phyloP scores from a whole-genome alignment of 2,329 filamentous ascomycete genomes.

The Pezicula neosporulosa region DNA sequence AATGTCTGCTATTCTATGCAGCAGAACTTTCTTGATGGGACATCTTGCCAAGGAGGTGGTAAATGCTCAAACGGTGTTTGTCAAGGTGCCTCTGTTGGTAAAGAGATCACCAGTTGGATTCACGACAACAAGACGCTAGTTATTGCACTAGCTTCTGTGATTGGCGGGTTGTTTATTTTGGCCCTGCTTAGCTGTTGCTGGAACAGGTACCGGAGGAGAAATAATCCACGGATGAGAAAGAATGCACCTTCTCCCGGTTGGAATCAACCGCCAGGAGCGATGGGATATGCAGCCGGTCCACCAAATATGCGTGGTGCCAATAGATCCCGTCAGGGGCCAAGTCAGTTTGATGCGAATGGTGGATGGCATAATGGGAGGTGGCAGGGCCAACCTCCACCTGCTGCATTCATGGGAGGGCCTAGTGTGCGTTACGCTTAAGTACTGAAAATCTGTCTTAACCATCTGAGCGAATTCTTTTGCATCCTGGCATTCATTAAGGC shows the following conservation, averaged over 20 bases:
- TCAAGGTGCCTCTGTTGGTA: constrained; percentile 63
- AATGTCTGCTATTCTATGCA: constrained; percentile 71
- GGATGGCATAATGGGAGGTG: constrained; percentile 14
- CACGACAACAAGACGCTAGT: constrained; percentile 73
- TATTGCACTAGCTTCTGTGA: constrained; percentile 70
- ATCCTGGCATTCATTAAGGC: not conserved
- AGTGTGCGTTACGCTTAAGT: constrained; percentile 15
- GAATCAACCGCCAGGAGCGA: not conserved
- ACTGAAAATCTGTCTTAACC: not conserved
- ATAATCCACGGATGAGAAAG: not conserved
- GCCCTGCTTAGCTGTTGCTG: constrained; percentile 65
- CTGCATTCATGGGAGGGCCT: constrained; percentile 10
- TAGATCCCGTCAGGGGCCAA: not conserved
- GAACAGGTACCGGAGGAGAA: constrained; percentile 42
- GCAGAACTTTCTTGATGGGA: constrained; percentile 94
- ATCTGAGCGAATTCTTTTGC: not conserved
- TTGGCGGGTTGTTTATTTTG: constrained; percentile 72
- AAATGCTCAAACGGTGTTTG: constrained; percentile 77
- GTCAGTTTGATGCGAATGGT: constrained; percentile 1
- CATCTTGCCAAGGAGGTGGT: constrained; percentile 76
- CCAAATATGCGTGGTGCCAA: not conserved
- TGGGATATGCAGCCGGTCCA: not conserved
- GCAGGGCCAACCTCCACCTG: constrained; percentile 3
- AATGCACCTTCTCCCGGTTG: constrained; percentile 8
- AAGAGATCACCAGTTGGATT: constrained; percentile 75